Evolutionary conservation across 164 flowering plant species (phyloP).

Genomic region (Umbellularia californica): DNA sequence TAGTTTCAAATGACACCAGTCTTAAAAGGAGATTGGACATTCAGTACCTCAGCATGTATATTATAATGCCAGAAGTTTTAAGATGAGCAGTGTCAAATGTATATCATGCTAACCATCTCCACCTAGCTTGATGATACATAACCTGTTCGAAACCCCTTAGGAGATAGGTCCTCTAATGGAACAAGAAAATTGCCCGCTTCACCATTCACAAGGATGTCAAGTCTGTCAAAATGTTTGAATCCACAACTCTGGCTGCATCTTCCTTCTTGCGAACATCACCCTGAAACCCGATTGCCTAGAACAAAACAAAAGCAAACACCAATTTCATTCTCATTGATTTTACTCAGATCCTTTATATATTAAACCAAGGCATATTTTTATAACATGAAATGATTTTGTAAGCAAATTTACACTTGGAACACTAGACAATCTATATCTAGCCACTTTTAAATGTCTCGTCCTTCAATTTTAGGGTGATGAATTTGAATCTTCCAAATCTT

Average conservation of each 20-base stretch:
- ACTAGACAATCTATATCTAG: too few relatives aligned
- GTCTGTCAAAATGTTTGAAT: slow-evolving; percentile 69
- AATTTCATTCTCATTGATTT: neutral
- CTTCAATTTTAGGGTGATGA: too few relatives aligned
- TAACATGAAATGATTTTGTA: neutral
- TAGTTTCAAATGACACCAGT: neutral
- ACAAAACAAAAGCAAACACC: neutral
- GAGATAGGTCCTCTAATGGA: slow-evolving; percentile 76
- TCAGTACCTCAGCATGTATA: neutral
- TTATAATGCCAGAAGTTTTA: neutral
- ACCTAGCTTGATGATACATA: neutral
- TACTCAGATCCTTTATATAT: neutral
- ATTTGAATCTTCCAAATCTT: neutral
- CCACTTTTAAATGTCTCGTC: too few relatives aligned
- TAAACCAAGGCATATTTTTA: neutral
- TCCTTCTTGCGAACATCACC: slow-evolving; percentile 90
- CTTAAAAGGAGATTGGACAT: neutral
- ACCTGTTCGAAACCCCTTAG: slow-evolving; percentile 94
- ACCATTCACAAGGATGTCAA: slow-evolving; percentile 86
- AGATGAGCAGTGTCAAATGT: neutral
- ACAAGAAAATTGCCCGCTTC: slow-evolving; percentile 94
- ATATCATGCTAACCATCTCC: neutral
- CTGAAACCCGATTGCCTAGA: slow-evolving; percentile 68
- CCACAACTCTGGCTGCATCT: slow-evolving; percentile 71
- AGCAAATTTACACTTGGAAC: neutral